These are phyloP conservation scores for Neophaeococcomyces mojaviensis DNA, from an alignment of 2,329 filamentous ascomycete genomes.

Conservation along the genomic window DNA sequence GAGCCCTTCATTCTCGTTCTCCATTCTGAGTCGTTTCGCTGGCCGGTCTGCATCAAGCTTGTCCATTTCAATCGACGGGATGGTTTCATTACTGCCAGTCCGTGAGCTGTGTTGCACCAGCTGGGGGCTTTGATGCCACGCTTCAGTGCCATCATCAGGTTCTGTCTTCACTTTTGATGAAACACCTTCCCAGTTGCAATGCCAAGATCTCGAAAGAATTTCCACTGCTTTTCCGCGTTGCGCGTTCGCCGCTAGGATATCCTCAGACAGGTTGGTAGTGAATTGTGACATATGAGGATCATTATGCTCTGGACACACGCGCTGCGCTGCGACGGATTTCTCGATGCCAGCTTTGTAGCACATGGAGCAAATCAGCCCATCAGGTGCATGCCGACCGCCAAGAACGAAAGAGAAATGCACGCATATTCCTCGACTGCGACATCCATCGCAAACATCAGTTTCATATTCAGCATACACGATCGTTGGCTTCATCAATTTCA, in stretches of 20 bases:
- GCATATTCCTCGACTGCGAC: constrained; percentile 20
- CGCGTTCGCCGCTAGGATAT: constrained; percentile 15
- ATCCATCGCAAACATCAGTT: constrained; percentile 10
- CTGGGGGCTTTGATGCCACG: background rate
- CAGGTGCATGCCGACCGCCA: constrained; percentile 13
- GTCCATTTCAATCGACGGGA: background rate
- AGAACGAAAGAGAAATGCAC: constrained; percentile 19
- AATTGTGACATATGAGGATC: constrained; percentile 10
- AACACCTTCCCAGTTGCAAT: constrained; percentile 13
- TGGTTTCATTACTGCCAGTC: background rate
- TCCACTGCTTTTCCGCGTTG: constrained; percentile 14
- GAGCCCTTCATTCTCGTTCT: no score
- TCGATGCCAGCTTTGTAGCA: constrained; percentile 9
- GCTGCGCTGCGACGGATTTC: constrained; percentile 11
- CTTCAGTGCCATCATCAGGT: background rate
- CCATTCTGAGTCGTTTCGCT: background rate
- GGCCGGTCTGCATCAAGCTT: background rate
- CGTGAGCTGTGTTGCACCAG: background rate
- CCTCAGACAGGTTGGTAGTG: constrained; percentile 16
- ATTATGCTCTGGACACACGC: constrained; percentile 19
- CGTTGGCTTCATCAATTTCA: constrained; percentile 13
- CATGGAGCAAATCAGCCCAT: constrained; percentile 15
- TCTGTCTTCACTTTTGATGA: background rate
- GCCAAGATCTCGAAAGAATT: constrained; percentile 8
- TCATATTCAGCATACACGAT: constrained; percentile 17